A percentile compares a stretch with the other conserved stretches of the same genome.
Evolutionary conservation across 805 yeast genomes (phyloP).

Genomic region (Candida quercuum): DNA sequence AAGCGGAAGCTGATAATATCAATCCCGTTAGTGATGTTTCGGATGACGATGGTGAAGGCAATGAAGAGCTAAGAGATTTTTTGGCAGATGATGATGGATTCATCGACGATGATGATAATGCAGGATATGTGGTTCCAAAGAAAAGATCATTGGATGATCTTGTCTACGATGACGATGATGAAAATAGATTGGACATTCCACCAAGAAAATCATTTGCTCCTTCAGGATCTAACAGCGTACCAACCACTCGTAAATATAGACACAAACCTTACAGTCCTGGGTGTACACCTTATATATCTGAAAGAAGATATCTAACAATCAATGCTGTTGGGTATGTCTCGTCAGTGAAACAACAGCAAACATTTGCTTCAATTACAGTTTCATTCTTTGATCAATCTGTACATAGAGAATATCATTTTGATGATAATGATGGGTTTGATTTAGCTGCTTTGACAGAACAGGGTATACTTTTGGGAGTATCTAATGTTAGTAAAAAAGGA

Average conservation of each 20-base stretch:
- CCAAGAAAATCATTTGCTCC: not conserved
- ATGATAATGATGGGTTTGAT: slow-evolving; percentile 67
- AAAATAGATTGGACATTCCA: not conserved
- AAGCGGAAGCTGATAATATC: slow-evolving; percentile 24
- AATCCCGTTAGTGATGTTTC: slow-evolving; percentile 20
- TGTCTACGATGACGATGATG: slow-evolving; percentile 5
- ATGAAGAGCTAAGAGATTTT: slow-evolving; percentile 27
- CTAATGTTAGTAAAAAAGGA: slow-evolving; percentile 31
- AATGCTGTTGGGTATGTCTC: slow-evolving; percentile 78
- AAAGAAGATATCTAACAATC: slow-evolving; percentile 75
- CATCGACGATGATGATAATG: slow-evolving; percentile 61
- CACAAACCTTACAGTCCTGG: slow-evolving; percentile 78
- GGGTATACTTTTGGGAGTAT: slow-evolving; percentile 60
- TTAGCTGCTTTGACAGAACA: slow-evolving; percentile 64
- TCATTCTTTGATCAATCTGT: slow-evolving; percentile 76
- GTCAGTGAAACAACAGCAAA: slow-evolving; percentile 58
- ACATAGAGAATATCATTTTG: slow-evolving; percentile 80
- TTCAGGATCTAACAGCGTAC: not conserved
- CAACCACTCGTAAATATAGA: slow-evolving; percentile 20
- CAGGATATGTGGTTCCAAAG: slow-evolving; percentile 33
- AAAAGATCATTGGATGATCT: slow-evolving; percentile 11
- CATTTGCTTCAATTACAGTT: slow-evolving; percentile 71
- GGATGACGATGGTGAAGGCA: slow-evolving; percentile 20
- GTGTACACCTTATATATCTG: slow-evolving; percentile 69
- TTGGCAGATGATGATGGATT: slow-evolving; percentile 47